These are phyloP conservation scores for Lonicera japonica DNA, from an alignment of 129 eudicot genomes.

Conservation along the genomic window DNA sequence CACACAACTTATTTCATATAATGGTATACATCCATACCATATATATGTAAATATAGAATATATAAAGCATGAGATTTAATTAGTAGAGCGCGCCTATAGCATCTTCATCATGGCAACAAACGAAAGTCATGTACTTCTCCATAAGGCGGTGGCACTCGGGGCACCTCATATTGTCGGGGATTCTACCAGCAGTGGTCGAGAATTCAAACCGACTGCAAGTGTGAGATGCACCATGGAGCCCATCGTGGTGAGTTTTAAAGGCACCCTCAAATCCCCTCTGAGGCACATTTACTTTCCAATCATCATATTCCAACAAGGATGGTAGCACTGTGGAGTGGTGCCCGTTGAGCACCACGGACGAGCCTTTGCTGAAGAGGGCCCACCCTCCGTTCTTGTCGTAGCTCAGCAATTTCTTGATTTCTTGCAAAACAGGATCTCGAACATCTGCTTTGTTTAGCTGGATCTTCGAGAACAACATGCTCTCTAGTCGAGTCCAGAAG, in stretches of 20 bases:
- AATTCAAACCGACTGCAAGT: conserved; percentile 62
- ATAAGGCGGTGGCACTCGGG: conserved; percentile 67
- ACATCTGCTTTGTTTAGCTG: conserved; percentile 47
- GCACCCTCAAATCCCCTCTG: conserved; percentile 39
- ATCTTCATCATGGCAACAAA: conserved; percentile 64
- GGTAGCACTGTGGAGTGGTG: conserved; percentile 39
- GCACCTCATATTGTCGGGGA: conserved; percentile 70
- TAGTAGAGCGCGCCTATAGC: conserved; percentile 30
- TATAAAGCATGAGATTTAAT: background rate
- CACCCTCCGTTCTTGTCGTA: conserved; percentile 69
- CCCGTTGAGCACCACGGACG: conserved; percentile 35
- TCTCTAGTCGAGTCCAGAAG: conserved; percentile 58
- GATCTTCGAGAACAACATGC: conserved; percentile 83
- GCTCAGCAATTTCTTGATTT: conserved; percentile 63
- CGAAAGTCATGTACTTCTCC: conserved; percentile 63
- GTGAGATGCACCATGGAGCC: conserved; percentile 33
- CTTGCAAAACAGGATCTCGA: conserved; percentile 51
- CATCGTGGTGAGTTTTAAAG: conserved; percentile 28
- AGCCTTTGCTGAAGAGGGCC: conserved; percentile 71
- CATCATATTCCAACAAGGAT: conserved; percentile 30
- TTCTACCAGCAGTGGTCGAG: conserved; percentile 42
- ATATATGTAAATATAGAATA: background rate
- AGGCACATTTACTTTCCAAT: conserved; percentile 43
- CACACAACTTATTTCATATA: background rate
- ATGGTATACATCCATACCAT: background rate